A percentile compares a stretch with the other conserved stretches of the same genome.
Evolutionary conservation across 2,329 filamentous ascomycete genomes (phyloP).

Genomic region (Acephala macrosclerotiorum): DNA sequence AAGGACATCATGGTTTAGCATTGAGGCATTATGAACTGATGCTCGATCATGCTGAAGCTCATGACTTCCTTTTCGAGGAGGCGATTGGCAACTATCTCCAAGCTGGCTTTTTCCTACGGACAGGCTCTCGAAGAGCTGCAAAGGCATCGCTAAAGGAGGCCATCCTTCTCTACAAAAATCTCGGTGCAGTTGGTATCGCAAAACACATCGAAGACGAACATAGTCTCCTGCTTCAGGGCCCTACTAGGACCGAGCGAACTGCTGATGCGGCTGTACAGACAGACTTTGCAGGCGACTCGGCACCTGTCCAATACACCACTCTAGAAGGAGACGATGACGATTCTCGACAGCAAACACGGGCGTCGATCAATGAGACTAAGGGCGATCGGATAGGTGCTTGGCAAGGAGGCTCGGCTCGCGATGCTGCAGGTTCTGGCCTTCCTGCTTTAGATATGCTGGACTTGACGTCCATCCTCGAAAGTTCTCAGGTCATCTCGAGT

Average conservation of each 20-base stretch:
- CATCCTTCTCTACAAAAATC: constrained; percentile 70
- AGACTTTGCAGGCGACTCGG: constrained; percentile 67
- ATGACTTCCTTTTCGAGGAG: constrained; percentile 74
- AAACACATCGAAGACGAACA: constrained; percentile 73
- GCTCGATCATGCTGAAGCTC: constrained; percentile 74
- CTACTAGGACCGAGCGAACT: constrained; percentile 63
- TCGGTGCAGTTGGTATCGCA: constrained; percentile 74
- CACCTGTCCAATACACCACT: constrained; percentile 59
- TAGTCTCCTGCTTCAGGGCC: constrained; percentile 69
- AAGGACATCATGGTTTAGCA: constrained; percentile 61
- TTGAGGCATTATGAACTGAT: constrained; percentile 73
- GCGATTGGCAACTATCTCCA: constrained; percentile 77
- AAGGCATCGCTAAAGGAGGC: constrained; percentile 73
- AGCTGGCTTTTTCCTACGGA: constrained; percentile 73
- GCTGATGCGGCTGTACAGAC: constrained; percentile 74
- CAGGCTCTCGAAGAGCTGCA: constrained; percentile 71
- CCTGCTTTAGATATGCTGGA: constrained; percentile 86
- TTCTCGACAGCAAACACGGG: constrained; percentile 49
- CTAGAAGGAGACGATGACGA: constrained; percentile 50
- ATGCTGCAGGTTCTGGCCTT: constrained; percentile 67
- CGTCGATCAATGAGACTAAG: constrained; percentile 52
- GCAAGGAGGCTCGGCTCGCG: constrained; percentile 63
- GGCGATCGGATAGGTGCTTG: constrained; percentile 69
- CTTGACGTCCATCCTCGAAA: constrained; percentile 78
- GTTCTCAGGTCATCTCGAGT: constrained; percentile 81